Base-by-base conservation (phyloP, 2,329 filamentous ascomycete species). In the Claviceps pusilla region DNA sequence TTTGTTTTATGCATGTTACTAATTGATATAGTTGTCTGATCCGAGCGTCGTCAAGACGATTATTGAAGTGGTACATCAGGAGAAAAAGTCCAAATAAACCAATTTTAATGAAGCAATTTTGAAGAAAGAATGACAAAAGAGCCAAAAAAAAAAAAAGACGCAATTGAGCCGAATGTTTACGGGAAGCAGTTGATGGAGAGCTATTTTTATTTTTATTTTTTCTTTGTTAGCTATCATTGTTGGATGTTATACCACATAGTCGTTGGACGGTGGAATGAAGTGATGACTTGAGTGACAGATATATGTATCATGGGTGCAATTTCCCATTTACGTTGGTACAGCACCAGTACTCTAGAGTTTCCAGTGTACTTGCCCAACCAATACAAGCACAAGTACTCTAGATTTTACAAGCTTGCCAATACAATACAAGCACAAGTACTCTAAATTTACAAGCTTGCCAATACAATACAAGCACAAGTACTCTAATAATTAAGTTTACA, bases 41-140 rank as follows among this genome's bases (percentile, higher is more conserved):
- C 93, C 93, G 49, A 81, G 76, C 57, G 84, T 97, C 29, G 91
- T 98, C 31, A 82, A 86, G 50, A 91, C 84, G 74, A 96, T 98
- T 66, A 95, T 97, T 68, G 72, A 80, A 58, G 80, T 77, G 49
- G 91, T 96, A 53, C 85, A 91, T 63, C 76, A 79, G 60, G 68
- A 73, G 50, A 75, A 69, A 67, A 78, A 68, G 48, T 29, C 28
- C 78, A 69, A 70, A 35, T 53, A 19, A 46, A 39, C 2, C 28
- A 37, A 41, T 31, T 24, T 39, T 16, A 5, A 29, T 7, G 29
- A 3, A 35, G 12, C 28, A 12, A 51, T 10, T 9, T 37, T 37
- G 10, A 37, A 10, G 35, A 37, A 11, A 37, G 35, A 37, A 11
- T 37, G 10, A 37, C 19, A 19, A 7, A 19, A 7, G 31, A 7